These are phyloP conservation scores for Actinomucor elegans DNA, from an alignment of 371 early-diverging fungal genomes.

Conservation along the genomic window DNA sequence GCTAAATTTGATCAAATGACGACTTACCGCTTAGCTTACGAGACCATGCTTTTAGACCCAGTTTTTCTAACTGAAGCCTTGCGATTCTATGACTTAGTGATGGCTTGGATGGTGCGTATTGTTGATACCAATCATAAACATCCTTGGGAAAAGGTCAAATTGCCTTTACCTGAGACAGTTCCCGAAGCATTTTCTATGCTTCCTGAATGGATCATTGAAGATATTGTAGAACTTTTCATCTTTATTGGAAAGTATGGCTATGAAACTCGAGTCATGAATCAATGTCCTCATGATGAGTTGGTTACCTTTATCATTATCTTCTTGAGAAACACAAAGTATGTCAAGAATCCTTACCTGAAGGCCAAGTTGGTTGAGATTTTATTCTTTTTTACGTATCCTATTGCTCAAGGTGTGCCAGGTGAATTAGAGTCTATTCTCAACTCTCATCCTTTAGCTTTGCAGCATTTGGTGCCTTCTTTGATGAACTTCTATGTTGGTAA, in stretches of 20 bases:
- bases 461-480: conserved; percentile 76
- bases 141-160: conserved; percentile 52
- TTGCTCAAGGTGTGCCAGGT: conserved; percentile 51
- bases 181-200: conserved; percentile 72
- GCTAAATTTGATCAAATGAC: conserved; percentile 58
- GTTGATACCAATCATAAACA: conserved; percentile 55
- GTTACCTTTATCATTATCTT: conserved; percentile 80
- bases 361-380: conserved; percentile 92
- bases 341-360: conserved; percentile 95
- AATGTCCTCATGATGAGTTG: conserved; percentile 66
- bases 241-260: conserved; percentile 65
- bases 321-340: conserved; percentile 70
- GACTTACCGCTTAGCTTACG: conserved; percentile 68
- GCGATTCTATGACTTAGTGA: conserved; percentile 80
- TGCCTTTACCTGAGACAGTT: conserved; percentile 56
- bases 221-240: conserved; percentile 74
- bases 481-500: conserved; percentile 88
- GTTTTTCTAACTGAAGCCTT: conserved; percentile 58
- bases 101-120: conserved; percentile 76
- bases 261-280: conserved; percentile 58
- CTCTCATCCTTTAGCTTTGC: conserved; percentile 72
- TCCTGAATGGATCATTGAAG: conserved; percentile 94
- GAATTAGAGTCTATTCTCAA: conserved; percentile 69
- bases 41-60: conserved; percentile 77
- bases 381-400: conserved; percentile 70